Evolutionary conservation across 2,329 filamentous ascomycete species (phyloP).

Genomic region (Dendrostoma leiphaemia): DNA sequence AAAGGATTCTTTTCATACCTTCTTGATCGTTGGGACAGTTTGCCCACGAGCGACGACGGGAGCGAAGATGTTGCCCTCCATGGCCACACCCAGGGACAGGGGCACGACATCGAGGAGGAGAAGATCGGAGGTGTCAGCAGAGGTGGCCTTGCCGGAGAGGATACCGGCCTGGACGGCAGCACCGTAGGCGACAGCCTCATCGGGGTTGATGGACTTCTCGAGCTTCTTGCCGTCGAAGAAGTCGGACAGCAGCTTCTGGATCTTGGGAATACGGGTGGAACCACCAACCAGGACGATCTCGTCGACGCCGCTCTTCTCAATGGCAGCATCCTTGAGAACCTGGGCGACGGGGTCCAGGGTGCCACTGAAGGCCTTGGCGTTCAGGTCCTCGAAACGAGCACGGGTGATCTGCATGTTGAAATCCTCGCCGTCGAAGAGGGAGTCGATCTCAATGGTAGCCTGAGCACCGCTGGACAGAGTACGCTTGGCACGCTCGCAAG

Average conservation of each 20-base stretch:
- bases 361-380: constrained; percentile 90
- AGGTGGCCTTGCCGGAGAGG: constrained; percentile 95
- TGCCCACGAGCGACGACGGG: constrained; percentile 81
- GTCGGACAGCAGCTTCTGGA: constrained; percentile 98
- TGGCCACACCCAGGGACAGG: constrained; percentile 95
- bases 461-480: constrained; percentile 96
- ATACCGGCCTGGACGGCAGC: constrained; percentile 98
- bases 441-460: constrained; percentile 98
- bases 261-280: constrained; percentile 96
- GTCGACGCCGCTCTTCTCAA: constrained; percentile 90
- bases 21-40: constrained; percentile 79
- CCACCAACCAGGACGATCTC: constrained; percentile 99
- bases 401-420: constrained; percentile 97
- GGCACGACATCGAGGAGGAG: constrained; percentile 95
- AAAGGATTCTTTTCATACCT: constrained; percentile 41
- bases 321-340: constrained; percentile 87
- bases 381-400: constrained; percentile 98
- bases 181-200: constrained; percentile 98
- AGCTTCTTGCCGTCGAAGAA: constrained; percentile 99
- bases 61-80: constrained; percentile 99
- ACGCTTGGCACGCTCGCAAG: constrained; percentile 99
- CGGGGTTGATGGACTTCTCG: constrained; percentile 99
- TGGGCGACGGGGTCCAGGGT: constrained; percentile 95
- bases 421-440: constrained; percentile 95
- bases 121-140: constrained; percentile 89